A percentile compares a stretch with the other conserved stretches of the same genome.
Conservation (phyloP, 257 asterid genomes). For the Scutellaria minor region DNA sequence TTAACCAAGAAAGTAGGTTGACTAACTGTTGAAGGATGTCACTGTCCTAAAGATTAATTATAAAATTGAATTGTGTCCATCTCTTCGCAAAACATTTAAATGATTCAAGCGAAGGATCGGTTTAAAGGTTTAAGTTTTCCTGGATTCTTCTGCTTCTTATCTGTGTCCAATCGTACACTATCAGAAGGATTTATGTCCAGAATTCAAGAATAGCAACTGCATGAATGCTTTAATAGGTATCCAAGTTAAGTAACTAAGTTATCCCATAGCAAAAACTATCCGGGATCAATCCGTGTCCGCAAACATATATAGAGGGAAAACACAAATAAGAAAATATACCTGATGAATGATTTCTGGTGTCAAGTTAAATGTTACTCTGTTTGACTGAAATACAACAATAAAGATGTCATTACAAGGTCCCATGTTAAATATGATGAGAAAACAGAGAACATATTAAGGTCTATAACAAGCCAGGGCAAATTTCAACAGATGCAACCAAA, state of each 20-base stretch:
- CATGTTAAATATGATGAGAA: conserved; percentile 27
- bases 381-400: conserved; percentile 66
- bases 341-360: conserved; percentile 98
- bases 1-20: conserved; percentile 7
- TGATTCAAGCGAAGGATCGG: conserved; percentile 1
- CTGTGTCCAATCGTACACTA: conserved; percentile 19
- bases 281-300: conserved; percentile 23
- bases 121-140: conserved; percentile 14
- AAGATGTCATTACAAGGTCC: conserved; percentile 34
- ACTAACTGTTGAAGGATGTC: conserved; percentile 5
- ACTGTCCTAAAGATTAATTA: neutral
- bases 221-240: conserved; percentile 3
- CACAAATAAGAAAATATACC: conserved; percentile 50
- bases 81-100: neutral
- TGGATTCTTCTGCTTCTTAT: conserved; percentile 22
- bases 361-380: conserved; percentile 94
- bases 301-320: conserved; percentile 14
- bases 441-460: conserved; percentile 21
- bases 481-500: conserved; percentile 9
- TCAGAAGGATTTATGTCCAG: conserved; percentile 2
- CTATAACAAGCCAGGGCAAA: conserved; percentile 13
- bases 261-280: conserved; percentile 22
- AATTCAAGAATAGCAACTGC: conserved; percentile 15
- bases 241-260: conserved; percentile 17
- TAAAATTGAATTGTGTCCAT: neutral